phyloP scores from a whole-genome alignment of 208 protist genomes.

The Leishmania major region DNA sequence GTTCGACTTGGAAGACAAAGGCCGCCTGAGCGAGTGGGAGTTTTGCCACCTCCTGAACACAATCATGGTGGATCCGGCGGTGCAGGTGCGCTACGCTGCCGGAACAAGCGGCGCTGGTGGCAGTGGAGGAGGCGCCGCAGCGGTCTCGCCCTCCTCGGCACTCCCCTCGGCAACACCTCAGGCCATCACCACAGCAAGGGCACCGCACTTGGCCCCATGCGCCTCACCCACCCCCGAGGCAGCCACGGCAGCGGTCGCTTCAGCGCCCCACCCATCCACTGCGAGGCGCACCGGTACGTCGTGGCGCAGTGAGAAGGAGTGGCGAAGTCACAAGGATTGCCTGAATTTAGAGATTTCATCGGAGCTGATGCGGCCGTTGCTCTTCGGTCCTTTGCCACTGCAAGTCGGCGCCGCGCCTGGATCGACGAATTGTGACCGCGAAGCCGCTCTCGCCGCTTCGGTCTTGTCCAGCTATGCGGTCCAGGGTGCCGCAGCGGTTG shows the following conservation, averaged over 20 bases:
- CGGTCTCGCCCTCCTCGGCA: not conserved
- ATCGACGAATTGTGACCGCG: conserved; percentile 14
- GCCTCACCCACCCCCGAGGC: not conserved
- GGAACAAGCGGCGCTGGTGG: not conserved
- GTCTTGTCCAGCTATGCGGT: not conserved
- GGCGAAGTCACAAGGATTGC: conserved; percentile 3
- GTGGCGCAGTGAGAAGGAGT: conserved; percentile 5
- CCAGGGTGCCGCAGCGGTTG: not conserved
- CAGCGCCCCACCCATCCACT: not conserved
- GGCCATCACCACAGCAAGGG: not conserved
- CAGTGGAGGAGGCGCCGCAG: not conserved
- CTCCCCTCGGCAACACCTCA: not conserved
- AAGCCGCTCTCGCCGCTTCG: not conserved
- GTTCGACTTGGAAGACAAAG: conserved; percentile 55
- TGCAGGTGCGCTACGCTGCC: conserved; percentile 36
- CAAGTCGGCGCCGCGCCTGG: conserved; percentile 34
- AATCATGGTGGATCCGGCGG: conserved; percentile 71
- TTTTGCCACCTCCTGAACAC: conserved; percentile 62
- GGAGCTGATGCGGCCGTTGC: conserved; percentile 22
- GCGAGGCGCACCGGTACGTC: conserved; percentile 3
- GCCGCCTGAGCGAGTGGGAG: conserved; percentile 44
- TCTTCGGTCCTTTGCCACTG: conserved; percentile 29
- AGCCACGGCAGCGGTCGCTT: not conserved
- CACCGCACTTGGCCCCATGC: not conserved
- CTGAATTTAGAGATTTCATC: conserved; percentile 32